Base-by-base conservation (phyloP, 176 grass and related monocot species). In the Miscanthus lutarioriparius region DNA sequence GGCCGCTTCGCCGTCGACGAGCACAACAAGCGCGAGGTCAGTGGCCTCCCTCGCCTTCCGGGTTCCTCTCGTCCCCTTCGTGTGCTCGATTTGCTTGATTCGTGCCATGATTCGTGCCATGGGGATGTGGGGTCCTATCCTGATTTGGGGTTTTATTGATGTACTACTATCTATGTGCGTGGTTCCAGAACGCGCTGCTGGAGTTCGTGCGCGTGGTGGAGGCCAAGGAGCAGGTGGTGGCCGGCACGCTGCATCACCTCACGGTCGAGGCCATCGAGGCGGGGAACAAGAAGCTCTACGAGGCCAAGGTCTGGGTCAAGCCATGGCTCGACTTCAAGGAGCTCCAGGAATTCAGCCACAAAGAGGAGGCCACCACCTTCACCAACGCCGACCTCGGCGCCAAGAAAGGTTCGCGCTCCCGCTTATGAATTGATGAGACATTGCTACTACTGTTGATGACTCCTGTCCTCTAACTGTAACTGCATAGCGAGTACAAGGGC, bases 271-370 rank as follows among this genome's bases (percentile, higher is more conserved):
- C 75, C 45, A 74, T 93, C 15, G 92, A 97, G 15, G 95, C 82
- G 13, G 95, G 92, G 16, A 78, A 59, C 30, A 97, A 97, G 91
- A 97, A 93, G 86, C 38, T 97, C 19, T 97, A 93, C 73, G 91
- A 97, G 86, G 95, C 95, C 27, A 95, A 97, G 89, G 92, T 97
- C 26, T 97, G 91, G 95, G 87, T 95, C 79, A 97, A 97, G 82
- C 95, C 95, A 2, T 97, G 95, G 92, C 88, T 93, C 59, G 71
- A 97, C 68, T 95, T 88, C 84, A 97, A 97, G 87, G 88, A 95
- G 81, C 95, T 97, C 35, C 88, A 95, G 88, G 95, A 93, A 13
- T 97, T 97, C 79, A 80, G 25, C 19, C 86, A 86, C 66, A 77
- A 75, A 2, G 89, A 84, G 43, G 81, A 90, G 10, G 85, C 88